Base-by-base conservation (phyloP, 805 yeast species). In the Zygotorulaspora florentina region DNA sequence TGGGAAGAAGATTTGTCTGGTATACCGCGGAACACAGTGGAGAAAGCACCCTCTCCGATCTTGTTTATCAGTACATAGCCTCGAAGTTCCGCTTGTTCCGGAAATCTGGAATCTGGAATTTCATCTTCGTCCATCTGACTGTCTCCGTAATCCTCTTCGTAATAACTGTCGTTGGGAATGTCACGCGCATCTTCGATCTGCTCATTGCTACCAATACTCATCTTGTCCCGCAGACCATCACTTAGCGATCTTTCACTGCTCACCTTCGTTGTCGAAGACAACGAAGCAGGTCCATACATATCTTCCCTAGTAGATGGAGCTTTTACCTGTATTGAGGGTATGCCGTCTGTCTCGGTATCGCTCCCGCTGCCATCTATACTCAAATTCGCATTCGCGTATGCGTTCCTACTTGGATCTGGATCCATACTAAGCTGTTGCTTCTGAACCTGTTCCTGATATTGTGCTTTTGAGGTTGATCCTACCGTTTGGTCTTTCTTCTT, bases 41-140 rank as follows among this genome's bases (percentile, higher is more conserved):
- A 83, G 54, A 86, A 86, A 0, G 95, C 90, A 20, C 95, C 95
- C 62, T 86, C 93, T 8, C 95, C 95, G 51, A 86, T 75, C 57
- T 75, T 74, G 36, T 70, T 70, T 2, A 72, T 43, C 23, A 79
- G 56, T 42, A 62, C 62, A 54, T 75, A 79, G 3, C 55, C 62
- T 13, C 33, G 57, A n/a, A 64, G 43, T 30, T 59, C 64, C 40
- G 59, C 54, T 51, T 74, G 78, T 36, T 67, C 67, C 26, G 56
- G 57, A 35, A 67, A 65, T 10, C 30, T 54, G 15, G 53, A 61
- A 27, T 60, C 58, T 9, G 63, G 60, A 10, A 53, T 48, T 26
- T 55, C 56, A 4, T 47, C 56, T 9, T 47, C 52, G 3, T 41
- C 43, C 4, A 29, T 25, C 16, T 18, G 38, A 13, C 34, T 39